phyloP scores from a whole-genome alignment of 306 rosid species.

The cucumber (Cucumis sativus) region Cucumber_9930_V3 NC_026655.2:4793001-4793500 shows the following conservation, averaged over 20 bases:
- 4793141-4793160: not conserved
- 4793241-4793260: not conserved
- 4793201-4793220: constrained; percentile 6
- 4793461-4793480: not conserved
- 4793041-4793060: not conserved
- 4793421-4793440: constrained; percentile 27
- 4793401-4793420: constrained; percentile 57
- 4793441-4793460: constrained; percentile 20
- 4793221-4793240: constrained; percentile 1
- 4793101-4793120: not conserved
- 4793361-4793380: constrained; percentile 56
- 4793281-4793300: constrained; percentile 10
- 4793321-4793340: constrained; percentile 70
- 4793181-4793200: constrained; percentile 1
- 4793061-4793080: not conserved
- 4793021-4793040: not conserved
- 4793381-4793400: constrained; percentile 68
- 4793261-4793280: not conserved
- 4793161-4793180: not conserved
- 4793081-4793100: not conserved
- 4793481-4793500: constrained; percentile 68
- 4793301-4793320: constrained; percentile 54
- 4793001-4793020: not conserved
- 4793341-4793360: constrained; percentile 29
- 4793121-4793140: not conserved